These are phyloP conservation scores for Coemansia guatemalensis DNA, from an alignment of 192 early-diverging fungal species.

Conservation along the genomic window DNA sequence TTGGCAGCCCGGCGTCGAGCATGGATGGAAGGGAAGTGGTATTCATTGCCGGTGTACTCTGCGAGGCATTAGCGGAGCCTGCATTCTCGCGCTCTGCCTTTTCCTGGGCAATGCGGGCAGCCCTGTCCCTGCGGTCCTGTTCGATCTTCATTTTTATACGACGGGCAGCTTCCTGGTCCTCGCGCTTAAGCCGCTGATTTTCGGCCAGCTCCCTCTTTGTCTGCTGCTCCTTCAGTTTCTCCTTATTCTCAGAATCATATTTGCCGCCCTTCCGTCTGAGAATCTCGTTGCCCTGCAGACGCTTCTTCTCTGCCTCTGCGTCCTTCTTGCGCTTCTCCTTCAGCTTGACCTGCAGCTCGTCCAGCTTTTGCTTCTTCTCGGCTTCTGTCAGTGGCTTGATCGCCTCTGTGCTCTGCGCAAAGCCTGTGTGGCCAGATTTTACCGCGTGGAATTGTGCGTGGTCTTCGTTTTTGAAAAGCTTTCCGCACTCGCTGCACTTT, in stretches of 20 bases:
- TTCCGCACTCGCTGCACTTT: slow-evolving; percentile 67
- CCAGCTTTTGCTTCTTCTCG: slow-evolving; percentile 68
- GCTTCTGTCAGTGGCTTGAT: slow-evolving; percentile 73
- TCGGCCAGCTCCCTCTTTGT: slow-evolving; percentile 59
- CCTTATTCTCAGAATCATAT: slow-evolving; percentile 58
- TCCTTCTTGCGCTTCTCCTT: slow-evolving; percentile 57
- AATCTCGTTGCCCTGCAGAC: slow-evolving; percentile 60
- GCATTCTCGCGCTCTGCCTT: slow-evolving; percentile 36
- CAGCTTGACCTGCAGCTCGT: slow-evolving; percentile 59
- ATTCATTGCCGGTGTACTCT: neutral
- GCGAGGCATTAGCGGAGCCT: neutral
- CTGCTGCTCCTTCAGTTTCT: slow-evolving; percentile 58
- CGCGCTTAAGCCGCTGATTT: slow-evolving; percentile 64
- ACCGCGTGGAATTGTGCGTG: slow-evolving; percentile 65
- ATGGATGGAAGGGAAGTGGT: slow-evolving; percentile 11
- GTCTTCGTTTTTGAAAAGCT: slow-evolving; percentile 59
- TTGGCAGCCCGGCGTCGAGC: slow-evolving; percentile 29
- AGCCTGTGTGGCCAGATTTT: slow-evolving; percentile 65
- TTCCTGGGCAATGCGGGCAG: slow-evolving; percentile 42
- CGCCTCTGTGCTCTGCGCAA: slow-evolving; percentile 62
- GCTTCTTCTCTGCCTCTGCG: slow-evolving; percentile 58
- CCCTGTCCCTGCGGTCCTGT: slow-evolving; percentile 64
- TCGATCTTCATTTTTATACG: slow-evolving; percentile 67
- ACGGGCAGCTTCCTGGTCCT: slow-evolving; percentile 61
- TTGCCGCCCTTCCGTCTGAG: slow-evolving; percentile 60